phyloP scores from a whole-genome alignment of 148 eudicot species.

The Silene uniflora region DNA sequence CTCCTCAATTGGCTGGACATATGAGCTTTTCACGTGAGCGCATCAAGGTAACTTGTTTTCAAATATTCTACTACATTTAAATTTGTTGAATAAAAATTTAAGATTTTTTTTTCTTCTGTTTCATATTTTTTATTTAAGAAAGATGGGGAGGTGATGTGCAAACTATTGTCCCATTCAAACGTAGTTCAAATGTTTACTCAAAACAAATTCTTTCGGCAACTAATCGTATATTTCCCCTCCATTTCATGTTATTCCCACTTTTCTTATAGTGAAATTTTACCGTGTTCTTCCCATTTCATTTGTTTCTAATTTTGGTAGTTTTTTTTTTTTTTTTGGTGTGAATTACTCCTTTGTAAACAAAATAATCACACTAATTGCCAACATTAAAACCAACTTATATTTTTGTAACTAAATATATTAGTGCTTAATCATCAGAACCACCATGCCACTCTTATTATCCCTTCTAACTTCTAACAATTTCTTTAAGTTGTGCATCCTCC shows the following conservation, averaged over 20 bases:
- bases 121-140: constrained; percentile 1
- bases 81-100: neutral
- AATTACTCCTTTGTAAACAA: no score
- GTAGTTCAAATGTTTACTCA: neutral
- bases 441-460: neutral
- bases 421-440: no score
- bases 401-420: no score
- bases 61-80: neutral
- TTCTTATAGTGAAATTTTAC: no score
- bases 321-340: no score
- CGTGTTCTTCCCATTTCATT: no score
- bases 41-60: constrained; percentile 51
- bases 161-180: neutral
- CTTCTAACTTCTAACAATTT: neutral
- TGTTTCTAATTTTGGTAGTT: no score
- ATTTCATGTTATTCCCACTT: no score
- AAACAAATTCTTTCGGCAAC: neutral
- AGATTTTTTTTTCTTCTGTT: neutral
- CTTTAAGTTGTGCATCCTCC: neutral
- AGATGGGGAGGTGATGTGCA: neutral
- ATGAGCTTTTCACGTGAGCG: constrained; percentile 61
- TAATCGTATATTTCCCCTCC: neutral
- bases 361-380: neutral
- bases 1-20: constrained; percentile 85
- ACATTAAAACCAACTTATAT: neutral